Evolutionary conservation across 73 alveolate species (phyloP), one percentile per base, ranked within the genome.

Genomic region (Diophrys appendiculata): DNA sequence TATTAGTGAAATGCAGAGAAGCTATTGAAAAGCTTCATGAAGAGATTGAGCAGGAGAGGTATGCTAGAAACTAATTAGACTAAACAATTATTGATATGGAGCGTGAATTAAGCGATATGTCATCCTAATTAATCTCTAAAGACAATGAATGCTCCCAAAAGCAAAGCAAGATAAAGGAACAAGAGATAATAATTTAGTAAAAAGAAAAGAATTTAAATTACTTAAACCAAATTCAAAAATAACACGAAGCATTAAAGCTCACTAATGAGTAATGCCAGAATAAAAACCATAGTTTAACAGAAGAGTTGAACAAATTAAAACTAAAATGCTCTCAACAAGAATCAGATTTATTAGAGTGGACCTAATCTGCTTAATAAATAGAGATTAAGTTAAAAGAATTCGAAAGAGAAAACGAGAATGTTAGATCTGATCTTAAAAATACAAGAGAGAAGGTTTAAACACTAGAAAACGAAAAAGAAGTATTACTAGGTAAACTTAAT

Each of bases 1-100:
- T n/a, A n/a, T n/a, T n/a, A n/a, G n/a, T 83, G 60, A 83, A 89
- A 64, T 89, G 96, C 54, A 34, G 93, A 74, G 96, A 89, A 28
- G 91, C 96, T 27, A 89, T 89, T 1, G 96, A 89, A 54, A 14
- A 78, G 33, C 90, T 89, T 1, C 91, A 83, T 25, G 71, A 69
- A 27, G 96, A 89, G 72, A 76, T 89, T 5, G 96, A 89, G 52
- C 90, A 86, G 69, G 93, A 86, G 60, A 65, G 86, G 30, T 29
- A 56, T 13, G 71, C 52, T 43, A 80, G 81, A 33, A 70, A 35
- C 54, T 14, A 78, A 28, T 30, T 80, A 28, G 77, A 71, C 53
- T 73, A 82, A 11, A 52, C 53, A 27, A 18, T 26, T 1, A 28
- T 29, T 24, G 80, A 82, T 0, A 29, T 82, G 67, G 23, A 43